A percentile compares a stretch with the other conserved stretches of the same genome.
phyloP scores from a whole-genome alignment of 352 stramenopile genomes.

The Sclerospora graminicola region DNA sequence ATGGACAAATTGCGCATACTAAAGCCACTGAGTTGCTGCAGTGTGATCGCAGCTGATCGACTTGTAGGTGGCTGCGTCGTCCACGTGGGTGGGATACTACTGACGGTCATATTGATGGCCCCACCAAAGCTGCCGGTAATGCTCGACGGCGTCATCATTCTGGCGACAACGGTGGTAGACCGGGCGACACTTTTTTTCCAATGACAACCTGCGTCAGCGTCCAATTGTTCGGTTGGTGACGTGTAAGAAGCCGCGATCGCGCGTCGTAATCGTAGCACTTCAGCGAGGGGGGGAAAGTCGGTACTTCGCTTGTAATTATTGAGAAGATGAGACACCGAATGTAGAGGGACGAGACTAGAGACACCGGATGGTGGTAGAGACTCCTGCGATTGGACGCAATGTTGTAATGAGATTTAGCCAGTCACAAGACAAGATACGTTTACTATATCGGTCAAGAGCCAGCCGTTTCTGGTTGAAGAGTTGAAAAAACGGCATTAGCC shows the following conservation, averaged over 20 bases:
- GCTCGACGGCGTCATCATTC: constrained; percentile 31
- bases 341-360: constrained; percentile 2
- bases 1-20: constrained; percentile 73
- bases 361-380: constrained; percentile 2
- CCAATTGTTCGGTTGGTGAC: constrained; percentile 4
- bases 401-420: not conserved
- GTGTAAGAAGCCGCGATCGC: constrained; percentile 7
- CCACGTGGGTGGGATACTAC: constrained; percentile 17
- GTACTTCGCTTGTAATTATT: not conserved
- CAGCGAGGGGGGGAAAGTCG: constrained; percentile 1
- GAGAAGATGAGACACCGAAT: constrained; percentile 13
- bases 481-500: no score
- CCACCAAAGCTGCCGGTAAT: constrained; percentile 30
- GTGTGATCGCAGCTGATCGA: constrained; percentile 32
- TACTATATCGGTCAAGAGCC: not conserved
- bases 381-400: not conserved
- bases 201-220: not conserved
- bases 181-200: not conserved
- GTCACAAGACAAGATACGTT: not conserved
- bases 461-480: no score
- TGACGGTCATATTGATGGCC: constrained; percentile 23
- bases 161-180: not conserved
- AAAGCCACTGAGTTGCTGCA: constrained; percentile 69
- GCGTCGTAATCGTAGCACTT: constrained; percentile 3
- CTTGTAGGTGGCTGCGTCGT: constrained; percentile 9